Conservation (phyloP, 306 rosid genomes). For the Vigna angularis region DNA sequence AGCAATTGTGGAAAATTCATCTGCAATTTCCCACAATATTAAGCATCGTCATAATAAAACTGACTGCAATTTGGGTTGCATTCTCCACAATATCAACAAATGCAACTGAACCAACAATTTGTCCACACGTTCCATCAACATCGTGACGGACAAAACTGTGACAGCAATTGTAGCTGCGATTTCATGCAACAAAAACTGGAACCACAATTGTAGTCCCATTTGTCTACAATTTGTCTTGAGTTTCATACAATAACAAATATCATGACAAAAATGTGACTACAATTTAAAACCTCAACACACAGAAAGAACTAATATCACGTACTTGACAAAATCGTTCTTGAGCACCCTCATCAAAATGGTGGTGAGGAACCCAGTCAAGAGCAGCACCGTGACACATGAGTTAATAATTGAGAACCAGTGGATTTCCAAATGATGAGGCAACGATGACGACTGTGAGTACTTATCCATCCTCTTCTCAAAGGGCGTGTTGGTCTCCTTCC, state of each 20-base stretch:
- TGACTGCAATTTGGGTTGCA: neutral
- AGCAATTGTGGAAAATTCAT: neutral
- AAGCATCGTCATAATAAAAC: neutral
- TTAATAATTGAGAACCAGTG: slow-evolving; percentile 94
- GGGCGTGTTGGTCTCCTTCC: slow-evolving; percentile 80
- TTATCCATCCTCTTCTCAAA: slow-evolving; percentile 91
- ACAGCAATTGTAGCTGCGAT: neutral
- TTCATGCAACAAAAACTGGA: neutral
- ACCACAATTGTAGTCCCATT: neutral
- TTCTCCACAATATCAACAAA: neutral
- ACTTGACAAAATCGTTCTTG: slow-evolving; percentile 95
- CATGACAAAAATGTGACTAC: neutral
- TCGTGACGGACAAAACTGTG: neutral
- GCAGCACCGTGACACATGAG: slow-evolving; percentile 87
- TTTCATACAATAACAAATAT: neutral
- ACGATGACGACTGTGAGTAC: slow-evolving; percentile 71
- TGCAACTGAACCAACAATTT: neutral
- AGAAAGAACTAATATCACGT: neutral
- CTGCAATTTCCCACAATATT: neutral
- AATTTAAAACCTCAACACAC: neutral
- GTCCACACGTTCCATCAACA: neutral
- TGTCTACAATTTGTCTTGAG: neutral
- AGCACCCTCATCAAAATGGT: slow-evolving; percentile 87
- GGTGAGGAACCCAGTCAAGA: slow-evolving; percentile 85
- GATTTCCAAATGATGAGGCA: slow-evolving; percentile 88